phyloP scores from a whole-genome alignment of 2,329 filamentous ascomycete genomes.

The Fusarium floridanum region DNA sequence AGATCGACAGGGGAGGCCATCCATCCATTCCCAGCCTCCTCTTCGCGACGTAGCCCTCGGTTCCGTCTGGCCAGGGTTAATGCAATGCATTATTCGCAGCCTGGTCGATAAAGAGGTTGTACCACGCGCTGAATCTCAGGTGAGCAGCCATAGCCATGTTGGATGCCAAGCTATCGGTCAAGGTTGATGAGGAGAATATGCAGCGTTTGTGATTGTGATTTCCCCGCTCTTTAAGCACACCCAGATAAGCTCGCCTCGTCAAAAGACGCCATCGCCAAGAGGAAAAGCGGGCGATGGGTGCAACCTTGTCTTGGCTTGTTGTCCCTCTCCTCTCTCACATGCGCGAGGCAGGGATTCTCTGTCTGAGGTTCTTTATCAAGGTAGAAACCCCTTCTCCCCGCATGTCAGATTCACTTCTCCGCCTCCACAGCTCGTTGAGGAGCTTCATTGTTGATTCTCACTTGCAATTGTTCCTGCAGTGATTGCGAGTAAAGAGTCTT shows the following conservation, averaged over 20 bases:
- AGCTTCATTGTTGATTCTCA: neutral
- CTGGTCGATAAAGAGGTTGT: neutral
- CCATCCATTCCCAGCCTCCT: neutral
- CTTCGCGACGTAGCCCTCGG: neutral
- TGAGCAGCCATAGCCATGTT: neutral
- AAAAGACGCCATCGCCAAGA: neutral
- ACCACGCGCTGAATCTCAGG: neutral
- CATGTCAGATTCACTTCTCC: neutral
- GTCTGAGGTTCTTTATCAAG: neutral
- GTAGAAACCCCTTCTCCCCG: neutral
- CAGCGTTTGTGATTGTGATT: neutral
- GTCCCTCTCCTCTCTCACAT: neutral
- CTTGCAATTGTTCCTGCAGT: neutral
- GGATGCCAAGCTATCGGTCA: neutral
- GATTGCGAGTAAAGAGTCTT: neutral
- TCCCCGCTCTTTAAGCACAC: neutral
- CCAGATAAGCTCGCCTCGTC: neutral
- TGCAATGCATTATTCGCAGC: neutral
- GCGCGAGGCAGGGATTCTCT: neutral
- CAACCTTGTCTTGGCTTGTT: neutral
- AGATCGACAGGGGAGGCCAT: constrained; percentile 5
- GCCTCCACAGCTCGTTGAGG: neutral
- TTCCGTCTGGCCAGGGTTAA: neutral
- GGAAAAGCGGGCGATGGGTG: neutral
- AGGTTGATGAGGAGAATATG: neutral